These are phyloP conservation scores for Epichloe sylvatica DNA, from an alignment of 2,329 filamentous ascomycete species.

Conservation along the genomic window DNA sequence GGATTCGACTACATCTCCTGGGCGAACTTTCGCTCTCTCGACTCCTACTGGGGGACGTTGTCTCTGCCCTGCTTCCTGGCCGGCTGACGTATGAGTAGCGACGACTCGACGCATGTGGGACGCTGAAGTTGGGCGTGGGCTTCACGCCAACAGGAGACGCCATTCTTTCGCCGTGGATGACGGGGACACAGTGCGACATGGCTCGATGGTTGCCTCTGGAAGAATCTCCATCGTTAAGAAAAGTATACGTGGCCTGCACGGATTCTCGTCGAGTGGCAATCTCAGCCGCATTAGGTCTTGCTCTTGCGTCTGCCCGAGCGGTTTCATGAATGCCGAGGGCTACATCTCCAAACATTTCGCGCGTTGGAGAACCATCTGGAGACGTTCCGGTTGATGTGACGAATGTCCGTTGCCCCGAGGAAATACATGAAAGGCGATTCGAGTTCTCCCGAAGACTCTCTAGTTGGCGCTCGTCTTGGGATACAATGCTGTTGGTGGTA, in stretches of 20 bases:
- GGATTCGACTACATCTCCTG: conserved; percentile 16
- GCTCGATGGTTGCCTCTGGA: neutral
- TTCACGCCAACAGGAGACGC: conserved; percentile 9
- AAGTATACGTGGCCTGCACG: conserved; percentile 31
- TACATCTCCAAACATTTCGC: conserved; percentile 21
- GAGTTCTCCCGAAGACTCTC: conserved; percentile 43
- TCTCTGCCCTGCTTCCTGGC: conserved; percentile 8
- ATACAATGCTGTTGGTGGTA: conserved; percentile 41
- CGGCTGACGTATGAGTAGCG: conserved; percentile 29
- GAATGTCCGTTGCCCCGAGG: conserved; percentile 46
- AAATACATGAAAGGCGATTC: conserved; percentile 45
- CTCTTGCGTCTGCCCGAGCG: conserved; percentile 23
- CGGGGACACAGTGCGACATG: conserved; percentile 6
- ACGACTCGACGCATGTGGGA: conserved; percentile 31
- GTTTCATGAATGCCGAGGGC: conserved; percentile 21
- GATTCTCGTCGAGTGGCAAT: conserved; percentile 39
- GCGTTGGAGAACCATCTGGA: conserved; percentile 40
- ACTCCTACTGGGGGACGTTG: conserved; percentile 2
- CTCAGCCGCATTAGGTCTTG: conserved; percentile 38
- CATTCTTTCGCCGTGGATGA: conserved; percentile 3
- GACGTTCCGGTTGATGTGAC: conserved; percentile 46
- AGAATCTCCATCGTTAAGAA: conserved; percentile 21
- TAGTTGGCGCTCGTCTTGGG: conserved; percentile 44
- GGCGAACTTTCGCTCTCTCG: neutral
- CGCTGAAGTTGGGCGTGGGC: conserved; percentile 38